Conservation (phyloP, 768 basidiomycete species). For the Naematelia encephala region DNA sequence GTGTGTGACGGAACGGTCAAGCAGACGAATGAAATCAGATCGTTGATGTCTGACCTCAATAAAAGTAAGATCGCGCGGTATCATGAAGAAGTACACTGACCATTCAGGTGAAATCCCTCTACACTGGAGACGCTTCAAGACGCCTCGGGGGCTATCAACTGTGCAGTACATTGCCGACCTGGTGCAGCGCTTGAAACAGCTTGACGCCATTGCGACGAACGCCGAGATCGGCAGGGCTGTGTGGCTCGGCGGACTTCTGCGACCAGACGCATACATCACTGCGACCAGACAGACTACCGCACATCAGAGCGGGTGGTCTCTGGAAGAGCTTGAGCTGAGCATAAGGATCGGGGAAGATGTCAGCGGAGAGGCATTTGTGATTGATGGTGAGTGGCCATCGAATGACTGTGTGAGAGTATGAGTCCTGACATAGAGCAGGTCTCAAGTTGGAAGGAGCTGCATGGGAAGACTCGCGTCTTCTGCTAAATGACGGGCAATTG, state of each 20-base stretch:
- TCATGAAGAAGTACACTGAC: too few relatives aligned
- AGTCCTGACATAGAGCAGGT: constrained; percentile 56
- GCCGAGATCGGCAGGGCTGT: constrained; percentile 50
- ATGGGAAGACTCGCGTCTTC: constrained; percentile 66
- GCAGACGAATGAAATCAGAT: constrained; percentile 94
- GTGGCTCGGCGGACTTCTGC: constrained; percentile 92
- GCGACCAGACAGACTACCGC: constrained; percentile 95
- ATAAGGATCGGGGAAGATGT: constrained; percentile 78
- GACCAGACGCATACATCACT: constrained; percentile 93
- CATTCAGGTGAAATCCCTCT: constrained; percentile 73
- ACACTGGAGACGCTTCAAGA: constrained; percentile 88
- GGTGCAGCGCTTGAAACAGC: constrained; percentile 72
- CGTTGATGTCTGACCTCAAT: constrained; percentile 79
- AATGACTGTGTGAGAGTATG: too few relatives aligned
- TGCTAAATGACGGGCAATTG: constrained; percentile 81
- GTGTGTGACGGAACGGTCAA: constrained; percentile 84
- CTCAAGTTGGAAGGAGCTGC: constrained; percentile 81
- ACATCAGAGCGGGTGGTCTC: constrained; percentile 83
- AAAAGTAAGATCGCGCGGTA: constrained; percentile 62
- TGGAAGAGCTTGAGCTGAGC: constrained; percentile 77
- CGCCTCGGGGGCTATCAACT: constrained; percentile 73
- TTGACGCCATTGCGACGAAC: constrained; percentile 63
- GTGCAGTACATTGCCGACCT: constrained; percentile 83
- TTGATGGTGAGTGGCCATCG: constrained; percentile 69
- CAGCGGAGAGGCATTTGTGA: constrained; percentile 73